Base-by-base conservation (phyloP, 2,329 filamentous ascomycete genomes). In the Colletotrichum gigasporum region DNA sequence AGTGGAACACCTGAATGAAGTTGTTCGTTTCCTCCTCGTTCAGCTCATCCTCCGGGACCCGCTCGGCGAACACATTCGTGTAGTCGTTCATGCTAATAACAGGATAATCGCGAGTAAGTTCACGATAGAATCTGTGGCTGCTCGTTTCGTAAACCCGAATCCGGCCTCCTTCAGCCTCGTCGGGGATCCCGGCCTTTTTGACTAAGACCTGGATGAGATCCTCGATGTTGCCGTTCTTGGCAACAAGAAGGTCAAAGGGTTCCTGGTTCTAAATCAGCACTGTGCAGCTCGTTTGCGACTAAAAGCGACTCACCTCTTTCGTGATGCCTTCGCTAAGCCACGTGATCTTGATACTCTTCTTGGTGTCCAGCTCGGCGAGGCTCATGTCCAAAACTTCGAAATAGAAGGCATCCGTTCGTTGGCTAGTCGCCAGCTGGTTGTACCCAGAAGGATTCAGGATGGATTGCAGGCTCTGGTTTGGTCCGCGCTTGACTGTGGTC, bases 351-450 rank as follows among this genome's bases (percentile, higher is more conserved):
- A 98, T 81, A 61, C 83, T 88, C 82, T 96, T 97, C 82, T 97
- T 96, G 60, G 92, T 96, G 73, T 99, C 96, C 42, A 97, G 84
- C 76, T 99, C 96, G 22, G 92, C 91, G 47, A 99, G 80, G 71
- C 93, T 97, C 83, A 97, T 97, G 67, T 99, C 96, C 39, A 99
- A 81, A 26, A 98, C 88, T 76, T 99, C 96, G 73, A 94, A 99
- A 76, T 90, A 98, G 54, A 99, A 83, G 1, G 91, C 88, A 76
- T 98, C 95, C 18, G 85, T 80, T 57, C 90, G 86, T 73, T 94
- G 91, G 30, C 85, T 89, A 60, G 86, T 86, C 69, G 89, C 91
- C 52, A 90, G 85, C 69, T 93, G 91, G 10, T 85, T 85, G 68
- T 88, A 89, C 55, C 92, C 92, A 54, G 90, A 87, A 10, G 92